These are phyloP conservation scores for Acanthochlamys bracteata DNA, from an alignment of 106 monocot genomes.

Conservation along the genomic window DNA sequence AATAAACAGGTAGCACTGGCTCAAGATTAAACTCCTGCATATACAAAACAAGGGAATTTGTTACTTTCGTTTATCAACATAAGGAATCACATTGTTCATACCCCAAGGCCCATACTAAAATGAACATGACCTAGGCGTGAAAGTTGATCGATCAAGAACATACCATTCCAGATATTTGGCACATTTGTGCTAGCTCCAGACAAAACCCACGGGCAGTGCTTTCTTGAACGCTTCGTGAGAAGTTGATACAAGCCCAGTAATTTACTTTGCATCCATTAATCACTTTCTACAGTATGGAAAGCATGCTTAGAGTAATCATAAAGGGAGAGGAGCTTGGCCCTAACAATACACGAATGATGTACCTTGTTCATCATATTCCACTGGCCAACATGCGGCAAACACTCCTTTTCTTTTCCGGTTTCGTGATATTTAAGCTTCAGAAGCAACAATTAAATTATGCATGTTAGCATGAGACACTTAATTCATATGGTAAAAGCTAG, in stretches of 20 bases:
- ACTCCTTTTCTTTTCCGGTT: conserved; percentile 70
- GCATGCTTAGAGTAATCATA: no score
- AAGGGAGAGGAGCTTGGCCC: no score
- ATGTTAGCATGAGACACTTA: background rate
- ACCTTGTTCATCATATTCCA: conserved; percentile 99
- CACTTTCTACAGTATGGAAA: conserved; percentile 48
- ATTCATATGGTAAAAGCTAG: no score
- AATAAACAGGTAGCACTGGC: conserved; percentile 64
- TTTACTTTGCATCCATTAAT: conserved; percentile 70
- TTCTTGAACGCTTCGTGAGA: conserved; percentile 49
- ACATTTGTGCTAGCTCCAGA: conserved; percentile 69
- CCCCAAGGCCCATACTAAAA: no score
- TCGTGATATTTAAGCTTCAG: conserved; percentile 89
- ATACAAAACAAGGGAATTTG: no score
- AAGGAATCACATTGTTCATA: no score
- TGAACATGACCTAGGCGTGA: background rate
- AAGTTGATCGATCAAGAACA: no score
- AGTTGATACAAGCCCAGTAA: conserved; percentile 73
- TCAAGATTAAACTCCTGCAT: conserved; percentile 64
- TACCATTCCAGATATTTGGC: conserved; percentile 81
- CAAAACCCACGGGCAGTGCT: conserved; percentile 50
- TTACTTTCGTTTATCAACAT: no score
- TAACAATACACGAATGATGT: no score
- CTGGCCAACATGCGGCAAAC: conserved; percentile 83
- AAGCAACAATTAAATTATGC: no score